phyloP scores from a whole-genome alignment of 192 early-diverging fungal species.

The Coemansia sp. region DNA sequence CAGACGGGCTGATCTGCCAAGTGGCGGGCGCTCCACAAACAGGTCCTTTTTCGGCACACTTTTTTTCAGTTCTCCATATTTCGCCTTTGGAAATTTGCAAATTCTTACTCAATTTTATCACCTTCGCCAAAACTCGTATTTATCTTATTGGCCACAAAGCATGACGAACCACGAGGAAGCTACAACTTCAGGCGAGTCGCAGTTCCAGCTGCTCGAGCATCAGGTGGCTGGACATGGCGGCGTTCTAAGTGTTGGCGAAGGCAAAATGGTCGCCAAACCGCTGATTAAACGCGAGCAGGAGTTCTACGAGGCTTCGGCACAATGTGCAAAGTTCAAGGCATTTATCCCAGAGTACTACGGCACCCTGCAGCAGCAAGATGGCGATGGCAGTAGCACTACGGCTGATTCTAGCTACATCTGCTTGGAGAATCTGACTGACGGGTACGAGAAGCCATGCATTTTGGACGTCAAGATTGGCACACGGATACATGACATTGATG shows the following conservation, averaged over 20 bases:
- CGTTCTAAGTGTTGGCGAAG: constrained; percentile 60
- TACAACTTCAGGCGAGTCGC: not conserved
- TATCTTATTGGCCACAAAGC: not conserved
- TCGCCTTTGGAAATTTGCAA: constrained; percentile 5
- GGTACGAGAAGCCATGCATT: constrained; percentile 73
- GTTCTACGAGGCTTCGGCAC: constrained; percentile 68
- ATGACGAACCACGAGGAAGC: not conserved
- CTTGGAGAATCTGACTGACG: constrained; percentile 73
- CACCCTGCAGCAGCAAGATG: constrained; percentile 29
- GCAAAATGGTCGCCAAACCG: constrained; percentile 73
- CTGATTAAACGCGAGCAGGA: constrained; percentile 59
- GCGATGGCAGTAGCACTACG: not conserved
- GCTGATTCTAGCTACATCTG: constrained; percentile 55
- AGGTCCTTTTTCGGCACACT: constrained; percentile 9
- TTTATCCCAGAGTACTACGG: constrained; percentile 77
- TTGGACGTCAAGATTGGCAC: constrained; percentile 88
- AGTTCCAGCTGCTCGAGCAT: constrained; percentile 51
- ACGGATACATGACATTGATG: constrained; percentile 71
- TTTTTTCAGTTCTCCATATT: constrained; percentile 6
- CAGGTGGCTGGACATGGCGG: constrained; percentile 85
- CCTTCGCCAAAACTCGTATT: not conserved
- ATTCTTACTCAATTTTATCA: constrained; percentile 2
- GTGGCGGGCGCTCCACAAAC: not conserved
- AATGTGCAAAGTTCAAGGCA: constrained; percentile 52
- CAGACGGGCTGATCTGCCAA: not conserved